These are phyloP conservation scores for Geranomyces michiganensis DNA, from an alignment of 192 early-diverging fungal species.

Conservation along the genomic window DNA sequence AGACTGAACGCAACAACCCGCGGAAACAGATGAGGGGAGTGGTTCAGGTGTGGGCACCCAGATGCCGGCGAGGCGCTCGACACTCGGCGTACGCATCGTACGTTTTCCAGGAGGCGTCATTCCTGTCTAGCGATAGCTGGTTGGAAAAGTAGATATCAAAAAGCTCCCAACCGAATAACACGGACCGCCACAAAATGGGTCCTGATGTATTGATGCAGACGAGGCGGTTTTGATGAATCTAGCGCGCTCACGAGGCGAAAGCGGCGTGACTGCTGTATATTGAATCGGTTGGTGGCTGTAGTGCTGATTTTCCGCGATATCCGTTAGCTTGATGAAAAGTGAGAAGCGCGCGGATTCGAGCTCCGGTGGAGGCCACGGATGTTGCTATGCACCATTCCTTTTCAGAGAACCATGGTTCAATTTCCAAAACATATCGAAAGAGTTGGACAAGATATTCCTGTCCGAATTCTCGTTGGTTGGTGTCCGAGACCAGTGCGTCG, in stretches of 20 bases:
- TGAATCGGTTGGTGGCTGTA: neutral
- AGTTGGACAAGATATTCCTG: neutral
- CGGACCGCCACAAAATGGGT: conserved; percentile 10
- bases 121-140: neutral
- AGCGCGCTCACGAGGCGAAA: conserved; percentile 18
- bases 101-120: neutral
- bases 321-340: neutral
- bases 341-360: neutral
- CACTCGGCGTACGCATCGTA: neutral
- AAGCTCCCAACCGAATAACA: conserved; percentile 3
- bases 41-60: too few relatives aligned
- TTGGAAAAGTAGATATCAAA: neutral
- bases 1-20: neutral
- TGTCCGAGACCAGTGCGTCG: neutral
- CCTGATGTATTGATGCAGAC: conserved; percentile 16
- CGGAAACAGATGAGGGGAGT: too few relatives aligned
- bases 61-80: neutral
- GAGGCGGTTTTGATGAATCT: neutral
- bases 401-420: conserved; percentile 28
- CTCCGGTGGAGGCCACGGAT: neutral
- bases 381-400: conserved; percentile 16
- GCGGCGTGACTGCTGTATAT: conserved; percentile 17
- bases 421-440: conserved; percentile 20
- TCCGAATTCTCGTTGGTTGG: neutral
- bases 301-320: neutral